Evolutionary conservation across 2,329 filamentous ascomycete genomes (phyloP), one percentile per base, ranked within the genome.

Genomic region (Penicillium glabrum): DNA sequence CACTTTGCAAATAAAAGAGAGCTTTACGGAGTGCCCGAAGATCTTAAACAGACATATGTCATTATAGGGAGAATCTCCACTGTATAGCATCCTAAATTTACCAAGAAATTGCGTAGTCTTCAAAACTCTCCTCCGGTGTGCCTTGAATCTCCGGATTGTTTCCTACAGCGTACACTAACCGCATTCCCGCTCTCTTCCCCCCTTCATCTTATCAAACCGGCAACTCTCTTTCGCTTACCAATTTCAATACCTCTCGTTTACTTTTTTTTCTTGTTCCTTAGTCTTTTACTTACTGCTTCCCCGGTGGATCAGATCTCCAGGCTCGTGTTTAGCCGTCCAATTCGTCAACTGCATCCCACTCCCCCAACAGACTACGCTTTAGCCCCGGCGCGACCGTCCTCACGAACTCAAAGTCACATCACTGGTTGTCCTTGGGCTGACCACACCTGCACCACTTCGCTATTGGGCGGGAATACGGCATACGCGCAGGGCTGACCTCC

Each of bases 341-440:
- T 51, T 41, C 48, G 24, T 51, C 29, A 48, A 31, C 31, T 26
- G 33, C 35, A 43, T 51, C 48, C 35, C 24, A 26, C 33, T 43
- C 31, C 21, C 29, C 29, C 37, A 44, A 33, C 26, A 23, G 31
- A 41, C 46, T 26, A 53, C 23, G 53, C 54, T 49, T 69, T 65
- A 67, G 62, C 66, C 66, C 62, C 62, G 60, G 58, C 60, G 62
- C 66, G 64, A 70, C 67, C 69, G 65, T 67, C 67, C 68, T 68
- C 60, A 41, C 47, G 44, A 24, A 52, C 58, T 55, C 51, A 58
- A 58, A 45, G 48, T 58, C 60, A 62, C 58, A 46, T 62, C 59
- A 62, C 59, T 64, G 54, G 56, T 59, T 33, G 49, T 55, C 53
- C 51, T 61, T 51, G 63, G 63, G 63, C 60, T 60, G 24, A 46